These are phyloP conservation scores for Skeletonema tropicum DNA, from an alignment of 108 stramenopile genomes.

Conservation along the genomic window DNA sequence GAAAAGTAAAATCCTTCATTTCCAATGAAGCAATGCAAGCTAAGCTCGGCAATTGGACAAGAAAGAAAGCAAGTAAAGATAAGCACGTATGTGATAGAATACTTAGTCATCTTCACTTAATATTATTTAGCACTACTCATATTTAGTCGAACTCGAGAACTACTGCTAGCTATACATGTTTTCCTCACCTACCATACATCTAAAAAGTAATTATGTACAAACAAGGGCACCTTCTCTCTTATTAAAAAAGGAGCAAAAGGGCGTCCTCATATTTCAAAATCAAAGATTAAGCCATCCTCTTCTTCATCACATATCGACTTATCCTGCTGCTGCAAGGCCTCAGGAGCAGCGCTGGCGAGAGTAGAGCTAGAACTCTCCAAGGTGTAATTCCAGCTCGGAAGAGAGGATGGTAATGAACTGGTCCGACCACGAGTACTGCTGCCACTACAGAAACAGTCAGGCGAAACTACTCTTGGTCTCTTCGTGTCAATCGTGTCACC, in stretches of 20 bases:
- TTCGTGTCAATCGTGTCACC: neutral
- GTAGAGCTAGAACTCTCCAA: neutral
- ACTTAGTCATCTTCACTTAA: too few species aligned
- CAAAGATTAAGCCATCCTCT: neutral
- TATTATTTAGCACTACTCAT: neutral
- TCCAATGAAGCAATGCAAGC: too few species aligned
- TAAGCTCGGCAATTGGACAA: too few species aligned
- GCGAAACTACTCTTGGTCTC: neutral
- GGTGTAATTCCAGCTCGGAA: neutral
- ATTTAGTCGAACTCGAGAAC: neutral
- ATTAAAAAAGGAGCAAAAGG: neutral
- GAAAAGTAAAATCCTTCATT: too few species aligned
- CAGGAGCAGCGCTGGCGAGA: neutral
- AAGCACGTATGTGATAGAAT: too few species aligned
- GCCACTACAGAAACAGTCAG: neutral
- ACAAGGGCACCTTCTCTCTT: neutral
- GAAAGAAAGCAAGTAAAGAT: too few species aligned
- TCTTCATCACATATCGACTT: neutral
- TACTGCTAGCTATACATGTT: too few species aligned
- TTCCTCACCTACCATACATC: too few species aligned
- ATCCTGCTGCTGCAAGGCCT: neutral
- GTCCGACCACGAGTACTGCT: neutral
- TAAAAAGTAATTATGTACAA: neutral
- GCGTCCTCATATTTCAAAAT: neutral
- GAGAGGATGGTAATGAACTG: neutral